phyloP scores from a whole-genome alignment of 257 asterid genomes.

The Solanum arcanum region DNA sequence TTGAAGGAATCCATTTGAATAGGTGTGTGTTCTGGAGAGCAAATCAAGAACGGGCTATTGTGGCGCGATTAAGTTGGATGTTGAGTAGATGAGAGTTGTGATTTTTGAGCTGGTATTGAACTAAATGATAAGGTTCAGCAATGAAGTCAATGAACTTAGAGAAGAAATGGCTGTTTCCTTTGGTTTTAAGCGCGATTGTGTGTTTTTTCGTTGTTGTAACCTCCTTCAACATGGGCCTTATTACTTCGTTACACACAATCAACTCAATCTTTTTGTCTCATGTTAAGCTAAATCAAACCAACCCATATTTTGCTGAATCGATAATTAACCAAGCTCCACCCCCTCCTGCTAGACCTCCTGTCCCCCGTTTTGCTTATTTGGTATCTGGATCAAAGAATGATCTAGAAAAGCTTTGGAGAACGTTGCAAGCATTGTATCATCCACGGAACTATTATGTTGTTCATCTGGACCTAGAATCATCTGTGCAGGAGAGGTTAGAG shows the following conservation, averaged over 20 bases:
- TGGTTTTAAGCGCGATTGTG: slow-evolving; percentile 47
- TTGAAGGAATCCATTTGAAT: slow-evolving; percentile 13
- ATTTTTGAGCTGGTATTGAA: background rate
- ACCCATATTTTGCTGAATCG: slow-evolving; percentile 29
- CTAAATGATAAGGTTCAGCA: slow-evolving; percentile 30
- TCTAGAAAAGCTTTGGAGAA: slow-evolving; percentile 81
- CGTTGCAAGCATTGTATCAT: slow-evolving; percentile 69
- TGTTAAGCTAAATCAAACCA: slow-evolving; percentile 14
- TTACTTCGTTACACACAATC: slow-evolving; percentile 46
- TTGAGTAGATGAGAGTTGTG: slow-evolving; percentile 1
- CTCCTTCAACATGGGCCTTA: slow-evolving; percentile 56
- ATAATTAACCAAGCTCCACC: slow-evolving; percentile 32
- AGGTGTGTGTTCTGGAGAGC: slow-evolving; percentile 14
- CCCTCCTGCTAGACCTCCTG: slow-evolving; percentile 38
- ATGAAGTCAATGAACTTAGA: slow-evolving; percentile 57
- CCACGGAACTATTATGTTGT: slow-evolving; percentile 82
- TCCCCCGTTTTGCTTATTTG: slow-evolving; percentile 79
- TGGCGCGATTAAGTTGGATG: background rate
- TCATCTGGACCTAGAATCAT: slow-evolving; percentile 85
- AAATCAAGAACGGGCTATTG: slow-evolving; percentile 1
- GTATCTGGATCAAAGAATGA: slow-evolving; percentile 86
- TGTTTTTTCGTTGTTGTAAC: slow-evolving; percentile 55
- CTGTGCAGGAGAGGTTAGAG: slow-evolving; percentile 64
- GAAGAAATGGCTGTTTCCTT: slow-evolving; percentile 74
- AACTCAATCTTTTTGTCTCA: slow-evolving; percentile 50